These are phyloP conservation scores for Pyrus pyrifolia DNA, from an alignment of 306 rosid genomes.

Conservation along the genomic window DNA sequence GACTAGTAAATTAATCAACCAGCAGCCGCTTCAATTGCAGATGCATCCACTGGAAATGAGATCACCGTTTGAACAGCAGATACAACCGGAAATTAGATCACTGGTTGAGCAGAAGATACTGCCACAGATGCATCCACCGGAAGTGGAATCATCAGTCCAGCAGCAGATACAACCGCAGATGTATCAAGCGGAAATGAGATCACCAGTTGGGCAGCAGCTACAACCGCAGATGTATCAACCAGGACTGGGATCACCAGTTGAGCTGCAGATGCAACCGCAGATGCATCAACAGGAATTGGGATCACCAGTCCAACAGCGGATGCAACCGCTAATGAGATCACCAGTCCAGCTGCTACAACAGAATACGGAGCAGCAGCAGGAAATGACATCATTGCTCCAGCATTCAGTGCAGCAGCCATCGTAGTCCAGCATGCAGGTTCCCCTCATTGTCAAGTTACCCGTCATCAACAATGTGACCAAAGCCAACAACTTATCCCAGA, in stretches of 20 bases:
- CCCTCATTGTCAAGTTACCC: background rate
- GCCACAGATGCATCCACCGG: too few relatives aligned
- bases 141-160: background rate
- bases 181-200: background rate
- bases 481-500: background rate
- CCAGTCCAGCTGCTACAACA: background rate
- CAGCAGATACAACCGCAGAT: background rate
- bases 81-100: too few relatives aligned
- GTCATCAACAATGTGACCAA: slow-evolving; percentile 1
- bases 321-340: too few relatives aligned
- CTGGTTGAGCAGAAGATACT: too few relatives aligned
- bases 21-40: background rate
- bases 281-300: too few relatives aligned
- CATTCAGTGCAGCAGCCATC: background rate
- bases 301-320: too few relatives aligned
- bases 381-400: background rate
- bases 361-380: background rate
- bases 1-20: background rate
- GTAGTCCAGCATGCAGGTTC: slow-evolving; percentile 3
- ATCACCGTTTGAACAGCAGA: background rate
- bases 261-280: too few relatives aligned
- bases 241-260: too few relatives aligned
- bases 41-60: background rate
- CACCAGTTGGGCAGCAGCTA: background rate
- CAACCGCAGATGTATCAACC: too few relatives aligned